Evolutionary conservation across 176 grass and related monocot species (phyloP), one percentile per base, ranked within the genome.

Genomic region (Puya raimondii): DNA sequence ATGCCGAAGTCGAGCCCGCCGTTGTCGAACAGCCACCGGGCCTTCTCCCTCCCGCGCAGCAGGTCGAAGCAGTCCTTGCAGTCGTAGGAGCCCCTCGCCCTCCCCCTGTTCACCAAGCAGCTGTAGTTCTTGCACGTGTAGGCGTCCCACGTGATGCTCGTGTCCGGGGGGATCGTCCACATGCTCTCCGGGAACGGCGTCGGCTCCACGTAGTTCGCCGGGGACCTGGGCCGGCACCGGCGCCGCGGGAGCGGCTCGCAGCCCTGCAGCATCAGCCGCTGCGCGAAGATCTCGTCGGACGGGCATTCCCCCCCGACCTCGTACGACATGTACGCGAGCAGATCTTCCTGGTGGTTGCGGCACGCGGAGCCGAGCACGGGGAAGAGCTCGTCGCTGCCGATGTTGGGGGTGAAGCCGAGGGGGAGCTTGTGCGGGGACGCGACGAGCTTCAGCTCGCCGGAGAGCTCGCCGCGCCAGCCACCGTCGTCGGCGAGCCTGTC

Each of bases 191-290:
- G 82, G 8, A 77, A 69, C 2, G 77, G 81, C 63, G 54, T 58
- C n/a, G 79, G 80, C 48, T 83, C 80, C 2, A 68, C 47, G 53
- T 79, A 85, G 63, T 72, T 56, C 18, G 9, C 51, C n/a, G 79
- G 84, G 3, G 87, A 90, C 61, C 88, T 56, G 2, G 89, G 69
- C 64, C 86, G 17, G 89, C 94, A 97, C 0, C 86, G 87, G 3
- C 89, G 75, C 11, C 84, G 84, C 6, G 94, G 94, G 12, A 97
- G 77, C 23, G 94, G 89, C 69, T 97, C 93, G 79, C 93, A 97
- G 12, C 89, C 87, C 47, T 82, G 80, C 14, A 90, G 80, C 77
- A 90, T 69, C 18, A 90, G 67, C 22, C 70, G 72, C 67, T 86
- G 87, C 16, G 87, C 72, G 7, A 70, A 77, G 8, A 72, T 42